Base-by-base conservation (phyloP, 108 stramenopile species). In the Cyclotella atomus region DNA sequence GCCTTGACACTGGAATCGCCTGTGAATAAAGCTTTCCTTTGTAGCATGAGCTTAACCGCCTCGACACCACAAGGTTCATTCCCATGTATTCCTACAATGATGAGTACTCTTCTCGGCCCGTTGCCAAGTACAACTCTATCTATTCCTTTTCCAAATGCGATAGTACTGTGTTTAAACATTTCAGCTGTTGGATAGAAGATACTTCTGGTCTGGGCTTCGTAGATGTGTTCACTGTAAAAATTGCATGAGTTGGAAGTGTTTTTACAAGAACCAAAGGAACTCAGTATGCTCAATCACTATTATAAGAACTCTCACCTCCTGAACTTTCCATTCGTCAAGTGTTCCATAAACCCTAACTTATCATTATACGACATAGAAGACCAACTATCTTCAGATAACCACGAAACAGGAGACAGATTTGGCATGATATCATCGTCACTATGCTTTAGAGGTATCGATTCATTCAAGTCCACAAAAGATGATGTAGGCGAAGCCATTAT, bases 21-120 rank as follows among this genome's bases (percentile, higher is more conserved):
- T 21, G 71, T 34, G 56, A 73, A 78, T 8, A 76, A 55, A 0
- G 35, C 25, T 16, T 66, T 63, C 35, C 41, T 73, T 36, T 78
- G 71, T 3, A 78, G 71, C 9, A 78, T 73, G 20, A 78, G 12
- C 52, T 35, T 65, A 0, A 62, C 52, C 3, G 77, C 77, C 25
- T 66, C 47, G 0, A 78, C 77, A 16, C 77, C 77, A 67, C 77
- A 78, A 20, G 49, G 64, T 27, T 78, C 77, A 47, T 78, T 78
- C 15, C 77, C 77, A 33, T 78, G 77, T 0, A 50, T 87, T 9
- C 86, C 83, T n/a, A 23, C 38, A 35, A 71, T 66, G 0, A 80
- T 69, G 29, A 69, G 77, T 17, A 71, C 34, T 54, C 50, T 34
- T 29, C 66, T 68, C 20, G 71, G 65, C n/a, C 77, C 77, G 44